phyloP scores from a whole-genome alignment of 306 rosid species.

The Sophora flavescens region DNA sequence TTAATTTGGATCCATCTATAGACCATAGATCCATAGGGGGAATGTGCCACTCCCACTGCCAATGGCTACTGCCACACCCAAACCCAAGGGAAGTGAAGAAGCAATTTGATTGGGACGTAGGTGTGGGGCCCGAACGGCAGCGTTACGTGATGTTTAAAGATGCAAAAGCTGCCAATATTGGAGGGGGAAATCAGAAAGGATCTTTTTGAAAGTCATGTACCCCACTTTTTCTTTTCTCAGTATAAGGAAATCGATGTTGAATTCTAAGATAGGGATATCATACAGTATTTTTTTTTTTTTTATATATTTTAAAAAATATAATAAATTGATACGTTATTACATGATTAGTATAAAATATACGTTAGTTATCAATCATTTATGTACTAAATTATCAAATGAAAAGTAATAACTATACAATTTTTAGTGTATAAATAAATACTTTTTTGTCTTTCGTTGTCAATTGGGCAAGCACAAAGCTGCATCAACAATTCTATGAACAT shows the following conservation, averaged over 20 bases:
- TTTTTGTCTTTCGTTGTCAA: conserved; percentile 2
- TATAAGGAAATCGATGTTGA: no score
- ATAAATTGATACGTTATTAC: no score
- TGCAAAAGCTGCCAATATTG: conserved; percentile 18
- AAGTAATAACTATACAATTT: no score
- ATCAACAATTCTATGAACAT: not conserved
- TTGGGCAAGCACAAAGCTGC: not conserved
- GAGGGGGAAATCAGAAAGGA: not conserved
- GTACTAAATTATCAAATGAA: no score
- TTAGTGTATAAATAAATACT: no score
- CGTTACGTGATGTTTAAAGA: not conserved
- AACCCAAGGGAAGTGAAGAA: not conserved
- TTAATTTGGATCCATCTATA: conserved; percentile 45
- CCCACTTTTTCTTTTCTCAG: not conserved
- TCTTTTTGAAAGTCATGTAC: not conserved
- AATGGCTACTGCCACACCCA: no score
- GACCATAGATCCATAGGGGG: not conserved
- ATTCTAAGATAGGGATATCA: no score
- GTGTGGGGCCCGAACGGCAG: conserved; percentile 32
- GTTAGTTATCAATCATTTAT: no score
- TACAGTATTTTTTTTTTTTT: no score
- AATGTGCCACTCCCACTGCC: not conserved
- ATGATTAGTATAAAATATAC: no score
- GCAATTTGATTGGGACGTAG: not conserved
- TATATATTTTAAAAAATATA: no score